phyloP scores from a whole-genome alignment of 163 green algal genomes.

The Scenedesmus sp. region DNA sequence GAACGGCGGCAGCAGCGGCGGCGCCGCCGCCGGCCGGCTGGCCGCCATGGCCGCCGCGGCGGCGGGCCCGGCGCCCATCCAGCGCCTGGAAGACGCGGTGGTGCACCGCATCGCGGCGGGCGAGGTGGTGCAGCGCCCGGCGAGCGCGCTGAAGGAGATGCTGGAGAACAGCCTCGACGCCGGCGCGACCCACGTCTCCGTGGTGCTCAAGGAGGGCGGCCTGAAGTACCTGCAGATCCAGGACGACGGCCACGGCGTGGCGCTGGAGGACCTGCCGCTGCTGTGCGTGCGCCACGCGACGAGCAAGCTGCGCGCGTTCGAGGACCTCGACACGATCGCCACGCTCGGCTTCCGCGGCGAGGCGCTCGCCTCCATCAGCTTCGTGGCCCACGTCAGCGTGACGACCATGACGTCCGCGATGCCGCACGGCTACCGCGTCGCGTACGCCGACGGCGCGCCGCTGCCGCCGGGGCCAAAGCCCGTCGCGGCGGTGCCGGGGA shows the following conservation, averaged over 20 bases:
- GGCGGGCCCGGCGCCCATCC: conserved; percentile 7
- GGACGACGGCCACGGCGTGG: conserved; percentile 84
- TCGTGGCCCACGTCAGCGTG: conserved; percentile 91
- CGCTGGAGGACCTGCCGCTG: conserved; percentile 90
- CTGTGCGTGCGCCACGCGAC: conserved; percentile 97
- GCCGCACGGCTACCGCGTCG: conserved; percentile 72
- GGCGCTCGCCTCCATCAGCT: conserved; percentile 87
- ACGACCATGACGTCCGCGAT: conserved; percentile 84
- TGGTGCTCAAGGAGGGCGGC: conserved; percentile 95
- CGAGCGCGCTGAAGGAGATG: conserved; percentile 96
- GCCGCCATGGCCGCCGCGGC: not conserved
- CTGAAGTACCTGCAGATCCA: conserved; percentile 93
- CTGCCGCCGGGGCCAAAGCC: conserved; percentile 69
- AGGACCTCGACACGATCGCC: conserved; percentile 85
- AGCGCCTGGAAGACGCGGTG: conserved; percentile 25
- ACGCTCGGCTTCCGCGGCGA: conserved; percentile 92
- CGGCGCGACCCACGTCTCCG: conserved; percentile 80
- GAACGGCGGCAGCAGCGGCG: too few species aligned
- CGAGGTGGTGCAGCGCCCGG: conserved; percentile 93
- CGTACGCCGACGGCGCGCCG: conserved; percentile 80
- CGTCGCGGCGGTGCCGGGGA: conserved; percentile 79
- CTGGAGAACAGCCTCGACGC: conserved; percentile 98
- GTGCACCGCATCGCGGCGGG: conserved; percentile 95
- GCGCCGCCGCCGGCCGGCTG: too few species aligned
- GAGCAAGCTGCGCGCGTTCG: conserved; percentile 90